Evolutionary conservation across 768 basidiomycete species (phyloP), one percentile per base, ranked within the genome.

Genomic region (Suillus discolor): DNA sequence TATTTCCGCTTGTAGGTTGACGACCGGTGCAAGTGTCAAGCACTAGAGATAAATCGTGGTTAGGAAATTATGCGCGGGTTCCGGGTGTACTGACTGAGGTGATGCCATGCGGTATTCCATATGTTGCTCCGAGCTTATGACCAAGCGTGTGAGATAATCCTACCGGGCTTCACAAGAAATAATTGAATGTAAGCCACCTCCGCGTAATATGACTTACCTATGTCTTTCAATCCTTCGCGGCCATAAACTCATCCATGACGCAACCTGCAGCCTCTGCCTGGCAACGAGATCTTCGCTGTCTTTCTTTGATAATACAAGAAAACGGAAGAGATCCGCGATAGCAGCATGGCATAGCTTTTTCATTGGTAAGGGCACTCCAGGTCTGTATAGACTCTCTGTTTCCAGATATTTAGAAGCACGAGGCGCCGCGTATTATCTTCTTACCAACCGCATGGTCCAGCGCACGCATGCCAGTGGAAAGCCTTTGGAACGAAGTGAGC

Each of bases 241-340:
- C 90, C 89, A 92, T 13, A 91, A 69, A 67, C 89, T 91, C 89
- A 91, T 91, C 92, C 90, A 93, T 1, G 90, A 84, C 2, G 91
- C 92, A 49, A 93, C 63, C 73, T 91, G 86, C 16, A 92, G 80
- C 72, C 84, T 88, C 70, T 92, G 89, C 18, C 92, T 85, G 62
- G 80, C 74, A n/a, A 81, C 83, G 42, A 93, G 66, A 65, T 85
- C 80, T 34, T 75, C 70, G 0, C 89, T 87, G 66, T 89, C 76
- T 16, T 81, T 84, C 73, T 88, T 91, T 31, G 86, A 87, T 62
- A 78, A 74, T 0, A 90, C 89, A 15, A 94, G 83, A 74, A 89
- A 91, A 66, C 82, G 86, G 81, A 93, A 93, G 31, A 93, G 81
- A 69, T 92, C 90, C 5, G 83, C 82, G 62, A 93, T 74, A 4